These are phyloP conservation scores for Nakazawaea wyomingensis DNA, from an alignment of 805 yeast species.

Conservation along the genomic window DNA sequence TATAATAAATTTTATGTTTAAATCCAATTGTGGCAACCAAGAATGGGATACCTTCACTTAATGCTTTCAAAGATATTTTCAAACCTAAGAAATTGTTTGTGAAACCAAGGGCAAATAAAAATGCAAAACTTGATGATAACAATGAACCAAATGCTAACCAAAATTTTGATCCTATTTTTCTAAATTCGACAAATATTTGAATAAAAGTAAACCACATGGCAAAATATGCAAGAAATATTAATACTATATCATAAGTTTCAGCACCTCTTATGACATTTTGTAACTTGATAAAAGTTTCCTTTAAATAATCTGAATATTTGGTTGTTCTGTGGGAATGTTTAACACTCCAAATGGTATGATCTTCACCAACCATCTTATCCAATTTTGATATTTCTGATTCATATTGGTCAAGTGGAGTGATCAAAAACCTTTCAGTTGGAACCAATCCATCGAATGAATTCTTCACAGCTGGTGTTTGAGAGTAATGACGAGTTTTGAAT, in stretches of 20 bases:
- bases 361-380: slow-evolving; percentile 20
- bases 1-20: slow-evolving; percentile 73
- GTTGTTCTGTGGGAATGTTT: slow-evolving; percentile 53
- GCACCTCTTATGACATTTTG: slow-evolving; percentile 56
- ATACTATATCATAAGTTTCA: slow-evolving; percentile 77
- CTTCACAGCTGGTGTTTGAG: slow-evolving; percentile 36
- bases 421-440: slow-evolving; percentile 31
- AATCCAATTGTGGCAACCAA: slow-evolving; percentile 90
- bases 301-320: slow-evolving; percentile 49
- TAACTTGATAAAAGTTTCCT: slow-evolving; percentile 34
- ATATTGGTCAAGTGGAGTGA: slow-evolving; percentile 24
- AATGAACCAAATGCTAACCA: slow-evolving; percentile 83
- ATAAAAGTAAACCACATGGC: slow-evolving; percentile 85
- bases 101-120: slow-evolving; percentile 69
- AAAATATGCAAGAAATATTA: slow-evolving; percentile 73
- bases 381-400: slow-evolving; percentile 21
- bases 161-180: slow-evolving; percentile 71
- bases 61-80: slow-evolving; percentile 63
- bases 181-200: slow-evolving; percentile 73
- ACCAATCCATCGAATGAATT: slow-evolving; percentile 34
- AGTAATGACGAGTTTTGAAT: slow-evolving; percentile 42
- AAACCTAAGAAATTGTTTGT: slow-evolving; percentile 51
- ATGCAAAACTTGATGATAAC: slow-evolving; percentile 75
- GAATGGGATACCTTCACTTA: slow-evolving; percentile 91
- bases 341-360: slow-evolving; percentile 56